Base-by-base conservation (phyloP, 2,329 filamentous ascomycete species). In the Xylaria sp. region DNA sequence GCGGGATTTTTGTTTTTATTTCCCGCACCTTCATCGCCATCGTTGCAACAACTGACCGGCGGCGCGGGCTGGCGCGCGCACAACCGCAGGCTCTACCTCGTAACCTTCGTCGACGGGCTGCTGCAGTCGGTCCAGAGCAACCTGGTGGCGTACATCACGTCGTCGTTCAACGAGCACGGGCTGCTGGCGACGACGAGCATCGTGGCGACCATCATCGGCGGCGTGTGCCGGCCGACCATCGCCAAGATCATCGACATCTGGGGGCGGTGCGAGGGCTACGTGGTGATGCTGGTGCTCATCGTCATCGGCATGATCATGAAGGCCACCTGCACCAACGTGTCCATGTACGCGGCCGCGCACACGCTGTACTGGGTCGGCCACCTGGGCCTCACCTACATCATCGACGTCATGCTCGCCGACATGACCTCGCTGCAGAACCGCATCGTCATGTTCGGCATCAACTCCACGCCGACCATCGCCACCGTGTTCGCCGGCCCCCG, bases 341-440 rank as follows among this genome's bases (percentile, higher is more conserved):
- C 79, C 56, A 81, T 79, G 7, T 88, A 84, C 65, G 79, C 80
- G 41, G 84, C 82, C 4, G 84, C 79, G 17, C 76, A 86, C 59
- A 82, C 86, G 2, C 81, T 89, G 50, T 89, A 87, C 68, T 84
- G 81, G 68, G 79, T 85, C 37, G 87, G 87, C n/a, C 71, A 77
- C 56, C 63, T 73, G 11, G 75, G 73, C 6, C 62, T 77, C 8
- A 52, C 63, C 4, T 77, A 75, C 58, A 66, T 76, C 48, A 67
- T 78, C 54, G 63, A 66, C 20, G 69, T 78, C 52, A 72, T 78
- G 51, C 55, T 77, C 7, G 71, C 76, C 49, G 76, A 79, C 50
- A 77, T 72, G 60, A 77, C 71, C 5, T 71, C 67, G 20, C 66
- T 79, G 11, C 62, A 67, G 47, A 78, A 78, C 63, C 72, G 76